Evolutionary conservation across 305 asterid genomes (phyloP), one percentile per base, ranked within the genome.

Genomic region (Solanum hybrid): DNA sequence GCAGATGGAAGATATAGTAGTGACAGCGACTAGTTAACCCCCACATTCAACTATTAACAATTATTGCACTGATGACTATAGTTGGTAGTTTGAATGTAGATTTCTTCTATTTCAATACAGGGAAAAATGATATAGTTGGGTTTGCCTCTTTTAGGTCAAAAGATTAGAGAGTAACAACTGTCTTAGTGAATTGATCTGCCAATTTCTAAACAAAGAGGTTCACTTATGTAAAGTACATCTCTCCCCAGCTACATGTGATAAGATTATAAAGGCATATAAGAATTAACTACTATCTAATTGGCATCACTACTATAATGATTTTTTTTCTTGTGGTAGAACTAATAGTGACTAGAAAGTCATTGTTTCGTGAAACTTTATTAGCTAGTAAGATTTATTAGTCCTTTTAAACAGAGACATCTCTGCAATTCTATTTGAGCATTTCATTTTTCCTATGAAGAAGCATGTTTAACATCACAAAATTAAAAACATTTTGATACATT

Each of bases 1-100:
- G 19, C 95, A 95, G 98, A 91, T 89, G 90, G 90, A 45, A 93
- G 95, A 92, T 93, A 93, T 90, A 95, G 96, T 90, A 95, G 96
- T 91, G 96, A 92, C 90, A 94, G 95, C 91, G 97, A 95, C 91
- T 95, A 95, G 93, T 85, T 85, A 73, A 60, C 69, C 72, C 78
- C 45, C 73, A 19, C 32, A 42, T 84, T 34, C 45, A 85, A 36
- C 78, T 73, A 85, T 88, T 89, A 72, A 89, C 86, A 17, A 84
- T 36, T 72, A 35, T 36, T 84, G 38, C 81, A 86, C 64, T 2
- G 29, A 71, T 86, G 56, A 86, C 27, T 69, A 73, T 36, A 37
- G 36, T 71, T 24, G 14, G 88, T 60, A 69, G 17, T 86, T 86
- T 4, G 36, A 71, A 13, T 24, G 35, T 36, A 86, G 26, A 66